Conservation (phyloP, 2,329 filamentous ascomycete genomes). For the Sphaerulina populicola region DNA sequence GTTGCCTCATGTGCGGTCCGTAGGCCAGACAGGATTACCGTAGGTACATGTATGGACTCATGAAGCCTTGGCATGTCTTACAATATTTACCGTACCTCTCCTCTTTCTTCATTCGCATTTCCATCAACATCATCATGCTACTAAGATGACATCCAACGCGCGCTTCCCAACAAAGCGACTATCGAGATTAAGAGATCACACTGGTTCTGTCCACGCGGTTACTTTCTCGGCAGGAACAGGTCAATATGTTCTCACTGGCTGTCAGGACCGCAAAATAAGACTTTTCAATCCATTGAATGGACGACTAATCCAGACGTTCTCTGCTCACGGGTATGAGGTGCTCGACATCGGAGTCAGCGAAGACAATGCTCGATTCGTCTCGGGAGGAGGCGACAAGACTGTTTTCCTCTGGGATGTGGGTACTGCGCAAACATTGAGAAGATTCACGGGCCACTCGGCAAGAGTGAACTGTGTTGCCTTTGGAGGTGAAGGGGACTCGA, state of each 20-base stretch:
- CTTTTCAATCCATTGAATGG: conserved; percentile 64
- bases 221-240: conserved; percentile 44
- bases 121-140: conserved; percentile 2
- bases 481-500: conserved; percentile 59
- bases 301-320: conserved; percentile 73
- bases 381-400: conserved; percentile 78
- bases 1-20: no score
- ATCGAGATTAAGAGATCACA: conserved; percentile 30
- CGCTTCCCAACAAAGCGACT: conserved; percentile 25
- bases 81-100: not conserved
- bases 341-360: conserved; percentile 64
- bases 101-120: not conserved
- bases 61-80: not conserved
- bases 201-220: conserved; percentile 40
- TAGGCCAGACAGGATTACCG: no score
- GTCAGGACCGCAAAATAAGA: conserved; percentile 72
- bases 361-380: conserved; percentile 78
- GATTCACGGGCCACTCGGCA: conserved; percentile 59
- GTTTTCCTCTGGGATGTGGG: conserved; percentile 95
- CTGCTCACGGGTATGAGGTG: conserved; percentile 85
- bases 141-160: conserved; percentile 12
- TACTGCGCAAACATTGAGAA: conserved; percentile 64
- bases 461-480: conserved; percentile 73
- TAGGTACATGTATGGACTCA: no score
- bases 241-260: conserved; percentile 66